These are phyloP conservation scores for Lepiota venenata DNA, from an alignment of 768 basidiomycete species.

Conservation along the genomic window DNA sequence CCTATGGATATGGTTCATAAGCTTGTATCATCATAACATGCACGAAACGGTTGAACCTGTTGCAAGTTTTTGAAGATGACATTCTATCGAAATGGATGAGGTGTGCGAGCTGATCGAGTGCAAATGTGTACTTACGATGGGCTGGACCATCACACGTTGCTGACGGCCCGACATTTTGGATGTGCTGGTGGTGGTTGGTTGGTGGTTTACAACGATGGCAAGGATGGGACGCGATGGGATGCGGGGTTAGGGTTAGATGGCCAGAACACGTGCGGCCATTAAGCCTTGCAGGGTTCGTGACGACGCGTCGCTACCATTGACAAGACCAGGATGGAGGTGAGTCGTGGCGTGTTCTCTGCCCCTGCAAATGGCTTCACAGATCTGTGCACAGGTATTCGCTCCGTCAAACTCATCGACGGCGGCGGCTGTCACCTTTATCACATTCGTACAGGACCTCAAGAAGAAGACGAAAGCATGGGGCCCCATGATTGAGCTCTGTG, in stretches of 20 bases:
- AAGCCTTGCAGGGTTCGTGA: conserved; percentile 17
- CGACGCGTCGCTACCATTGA: conserved; percentile 34
- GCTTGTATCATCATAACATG: neutral
- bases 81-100: conserved; percentile 51
- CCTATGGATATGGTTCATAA: conserved; percentile 39
- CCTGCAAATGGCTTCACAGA: conserved; percentile 10
- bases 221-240: conserved; percentile 1
- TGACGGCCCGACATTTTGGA: conserved; percentile 84
- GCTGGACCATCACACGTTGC: conserved; percentile 98
- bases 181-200: neutral
- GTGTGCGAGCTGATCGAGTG: neutral
- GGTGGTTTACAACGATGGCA: conserved; percentile 9
- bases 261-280: conserved; percentile 20
- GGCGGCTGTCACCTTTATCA: conserved; percentile 97
- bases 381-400: conserved; percentile 50
- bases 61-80: conserved; percentile 98
- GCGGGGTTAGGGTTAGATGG: conserved; percentile 9
- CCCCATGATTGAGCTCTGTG: conserved; percentile 93
- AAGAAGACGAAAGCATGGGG: conserved; percentile 96
- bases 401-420: conserved; percentile 91
- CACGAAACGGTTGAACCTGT: conserved; percentile 44
- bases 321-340: conserved; percentile 39
- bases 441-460: conserved; percentile 98
- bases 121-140: conserved; percentile 71
- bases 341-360: conserved; percentile 10